Evolutionary conservation across 75 land plant genomes (phyloP).

Genomic region (Pseudotsuga menziesii): DNA sequence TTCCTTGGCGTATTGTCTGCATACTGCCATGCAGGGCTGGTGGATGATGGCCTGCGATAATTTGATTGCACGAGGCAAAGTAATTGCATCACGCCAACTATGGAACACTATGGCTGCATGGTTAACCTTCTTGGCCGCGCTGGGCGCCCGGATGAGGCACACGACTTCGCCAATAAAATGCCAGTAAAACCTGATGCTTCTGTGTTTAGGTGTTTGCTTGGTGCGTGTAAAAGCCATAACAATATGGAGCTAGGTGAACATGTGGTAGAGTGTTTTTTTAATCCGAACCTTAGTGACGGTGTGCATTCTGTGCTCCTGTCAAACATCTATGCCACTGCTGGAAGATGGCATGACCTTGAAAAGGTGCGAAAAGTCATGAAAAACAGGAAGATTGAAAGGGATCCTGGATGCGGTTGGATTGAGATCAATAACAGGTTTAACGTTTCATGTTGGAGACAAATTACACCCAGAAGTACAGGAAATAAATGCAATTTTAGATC

Average conservation of each 20-base stretch:
- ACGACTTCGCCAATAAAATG: background rate
- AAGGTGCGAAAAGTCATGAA: background rate
- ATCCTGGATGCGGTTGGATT: constrained; percentile 6
- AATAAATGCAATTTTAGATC: background rate
- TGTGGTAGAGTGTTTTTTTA: background rate
- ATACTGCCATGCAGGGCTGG: constrained; percentile 21
- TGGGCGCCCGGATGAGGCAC: background rate
- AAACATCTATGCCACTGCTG: constrained; percentile 7
- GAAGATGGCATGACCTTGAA: background rate
- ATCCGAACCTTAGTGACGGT: background rate
- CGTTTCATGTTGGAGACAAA: background rate
- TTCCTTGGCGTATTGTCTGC: constrained; percentile 39
- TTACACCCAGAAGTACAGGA: background rate
- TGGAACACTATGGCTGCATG: background rate
- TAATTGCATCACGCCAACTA: constrained; percentile 4
- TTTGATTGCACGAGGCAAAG: background rate
- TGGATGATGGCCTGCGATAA: background rate
- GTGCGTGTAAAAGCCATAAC: constrained; percentile 7
- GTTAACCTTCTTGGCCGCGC: constrained; percentile 1
- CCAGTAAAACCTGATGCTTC: constrained; percentile 10
- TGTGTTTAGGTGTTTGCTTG: constrained; percentile 16
- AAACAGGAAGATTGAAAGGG: background rate
- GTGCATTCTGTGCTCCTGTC: background rate
- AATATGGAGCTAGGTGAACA: constrained; percentile 8
- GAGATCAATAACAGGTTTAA: background rate